Evolutionary conservation across 768 basidiomycete species (phyloP).

Genomic region (Obba rivulosa): DNA sequence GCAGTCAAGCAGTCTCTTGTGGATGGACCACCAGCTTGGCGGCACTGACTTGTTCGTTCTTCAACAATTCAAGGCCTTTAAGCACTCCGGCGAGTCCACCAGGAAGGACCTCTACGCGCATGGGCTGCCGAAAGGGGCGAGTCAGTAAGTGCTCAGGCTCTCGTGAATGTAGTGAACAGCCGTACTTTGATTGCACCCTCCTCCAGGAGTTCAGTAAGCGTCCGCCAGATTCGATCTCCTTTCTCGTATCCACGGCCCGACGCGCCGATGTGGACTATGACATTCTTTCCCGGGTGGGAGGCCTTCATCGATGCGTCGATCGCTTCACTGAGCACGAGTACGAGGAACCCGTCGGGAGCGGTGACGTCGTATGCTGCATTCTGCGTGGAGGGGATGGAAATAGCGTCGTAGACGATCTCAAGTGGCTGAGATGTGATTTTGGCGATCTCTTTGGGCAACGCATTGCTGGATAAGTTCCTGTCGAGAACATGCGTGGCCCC

Average conservation of each 20-base stretch:
- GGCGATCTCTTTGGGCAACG: conserved; percentile 3
- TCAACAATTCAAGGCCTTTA: conserved; percentile 15
- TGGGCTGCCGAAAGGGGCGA: conserved; percentile 9
- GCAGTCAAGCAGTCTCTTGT: conserved; percentile 19
- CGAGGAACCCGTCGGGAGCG: conserved; percentile 12
- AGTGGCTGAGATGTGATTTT: conserved; percentile 13
- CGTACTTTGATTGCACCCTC: conserved; percentile 16
- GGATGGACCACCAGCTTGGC: conserved; percentile 21
- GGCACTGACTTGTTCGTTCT: conserved; percentile 18
- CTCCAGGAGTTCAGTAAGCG: conserved; percentile 12
- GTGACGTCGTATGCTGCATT: conserved; percentile 12
- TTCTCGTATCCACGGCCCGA: conserved; percentile 6
- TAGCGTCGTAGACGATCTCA: conserved; percentile 15
- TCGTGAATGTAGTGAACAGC: neutral
- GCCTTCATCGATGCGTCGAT: conserved; percentile 3
- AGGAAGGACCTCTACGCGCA: conserved; percentile 19
- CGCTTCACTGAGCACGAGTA: conserved; percentile 9
- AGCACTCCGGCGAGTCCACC: conserved; percentile 18
- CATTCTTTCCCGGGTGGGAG: conserved; percentile 7
- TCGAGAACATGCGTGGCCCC: conserved; percentile 28
- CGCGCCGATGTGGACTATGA: conserved; percentile 5
- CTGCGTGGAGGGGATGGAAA: conserved; percentile 13
- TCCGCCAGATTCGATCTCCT: conserved; percentile 12
- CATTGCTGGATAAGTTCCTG: conserved; percentile 8
- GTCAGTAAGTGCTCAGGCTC: too few relatives aligned